Evolutionary conservation across 192 early-diverging fungal species (phyloP).

Genomic region (Coemansia sp.): DNA sequence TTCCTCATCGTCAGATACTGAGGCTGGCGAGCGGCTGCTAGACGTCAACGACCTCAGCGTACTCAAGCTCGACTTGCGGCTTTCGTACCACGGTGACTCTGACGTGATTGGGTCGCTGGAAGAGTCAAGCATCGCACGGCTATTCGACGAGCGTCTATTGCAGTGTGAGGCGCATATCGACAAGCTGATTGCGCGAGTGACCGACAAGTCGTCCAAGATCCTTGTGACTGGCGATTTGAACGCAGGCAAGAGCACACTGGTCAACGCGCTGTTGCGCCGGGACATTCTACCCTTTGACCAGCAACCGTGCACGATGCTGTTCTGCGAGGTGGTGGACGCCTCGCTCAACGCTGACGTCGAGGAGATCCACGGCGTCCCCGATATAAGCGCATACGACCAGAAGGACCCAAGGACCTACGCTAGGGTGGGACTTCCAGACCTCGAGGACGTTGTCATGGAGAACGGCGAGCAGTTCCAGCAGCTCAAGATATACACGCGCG

Average conservation of each 20-base stretch:
- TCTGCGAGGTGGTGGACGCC: constrained; percentile 95
- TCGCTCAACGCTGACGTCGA: constrained; percentile 87
- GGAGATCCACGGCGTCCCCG: constrained; percentile 88
- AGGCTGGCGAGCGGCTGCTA: constrained; percentile 16
- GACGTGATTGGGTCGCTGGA: constrained; percentile 67
- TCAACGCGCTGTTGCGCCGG: constrained; percentile 90
- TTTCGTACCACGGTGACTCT: constrained; percentile 64
- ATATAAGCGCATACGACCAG: constrained; percentile 69
- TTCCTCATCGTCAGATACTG: not conserved
- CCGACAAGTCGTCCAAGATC: constrained; percentile 90
- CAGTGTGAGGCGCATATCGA: constrained; percentile 77
- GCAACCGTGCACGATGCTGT: constrained; percentile 95
- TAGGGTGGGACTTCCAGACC: constrained; percentile 66
- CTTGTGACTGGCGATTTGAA: constrained; percentile 98
- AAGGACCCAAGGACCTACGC: constrained; percentile 71
- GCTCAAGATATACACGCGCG: constrained; percentile 87
- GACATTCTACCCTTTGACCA: constrained; percentile 94
- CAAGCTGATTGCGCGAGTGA: constrained; percentile 80
- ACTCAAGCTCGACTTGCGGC: constrained; percentile 70
- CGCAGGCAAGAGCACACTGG: constrained; percentile 96
- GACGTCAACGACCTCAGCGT: constrained; percentile 52
- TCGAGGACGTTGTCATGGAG: constrained; percentile 84
- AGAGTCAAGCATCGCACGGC: constrained; percentile 68
- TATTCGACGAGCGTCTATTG: constrained; percentile 68
- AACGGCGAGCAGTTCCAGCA: constrained; percentile 79